These are phyloP conservation scores for Aureobasidium zeae DNA, from an alignment of 2,329 filamentous ascomycete genomes.

Conservation along the genomic window DNA sequence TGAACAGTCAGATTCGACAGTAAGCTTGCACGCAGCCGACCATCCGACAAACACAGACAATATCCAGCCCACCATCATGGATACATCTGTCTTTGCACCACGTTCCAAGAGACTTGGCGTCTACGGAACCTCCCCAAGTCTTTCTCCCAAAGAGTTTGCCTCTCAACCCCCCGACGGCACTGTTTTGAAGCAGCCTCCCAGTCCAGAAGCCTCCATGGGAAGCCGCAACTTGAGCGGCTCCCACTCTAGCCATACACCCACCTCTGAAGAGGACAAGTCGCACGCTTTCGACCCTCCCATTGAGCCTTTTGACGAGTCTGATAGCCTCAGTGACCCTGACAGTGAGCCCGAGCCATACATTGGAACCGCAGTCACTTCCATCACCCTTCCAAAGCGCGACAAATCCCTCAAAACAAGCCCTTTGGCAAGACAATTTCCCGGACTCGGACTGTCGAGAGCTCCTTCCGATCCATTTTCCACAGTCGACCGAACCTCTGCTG, in stretches of 20 bases:
- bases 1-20: slow-evolving; percentile 3
- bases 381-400: background rate
- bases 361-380: background rate
- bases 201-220: slow-evolving; percentile 9
- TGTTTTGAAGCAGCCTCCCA: slow-evolving; percentile 4
- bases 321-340: slow-evolving; percentile 1
- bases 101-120: slow-evolving; percentile 11
- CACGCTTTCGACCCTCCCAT: background rate
- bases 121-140: slow-evolving; percentile 5
- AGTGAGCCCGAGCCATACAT: background rate
- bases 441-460: slow-evolving; percentile 1
- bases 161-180: too few species aligned
- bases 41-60: too few species aligned
- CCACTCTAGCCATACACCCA: background rate
- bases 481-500: background rate
- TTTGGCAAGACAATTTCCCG: slow-evolving; percentile 6
- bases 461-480: background rate
- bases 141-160: slow-evolving; percentile 4
- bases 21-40: too few species aligned
- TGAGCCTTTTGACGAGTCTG: slow-evolving; percentile 1
- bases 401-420: background rate
- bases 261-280: background rate
- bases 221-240: slow-evolving; percentile 10
- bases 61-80: slow-evolving; percentile 2
- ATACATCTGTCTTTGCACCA: background rate